A percentile compares a stretch with the other conserved stretches of the same genome.
Conservation (phyloP, 1,284 basidiomycete genomes). For the Rhodotorula sp. region DNA sequence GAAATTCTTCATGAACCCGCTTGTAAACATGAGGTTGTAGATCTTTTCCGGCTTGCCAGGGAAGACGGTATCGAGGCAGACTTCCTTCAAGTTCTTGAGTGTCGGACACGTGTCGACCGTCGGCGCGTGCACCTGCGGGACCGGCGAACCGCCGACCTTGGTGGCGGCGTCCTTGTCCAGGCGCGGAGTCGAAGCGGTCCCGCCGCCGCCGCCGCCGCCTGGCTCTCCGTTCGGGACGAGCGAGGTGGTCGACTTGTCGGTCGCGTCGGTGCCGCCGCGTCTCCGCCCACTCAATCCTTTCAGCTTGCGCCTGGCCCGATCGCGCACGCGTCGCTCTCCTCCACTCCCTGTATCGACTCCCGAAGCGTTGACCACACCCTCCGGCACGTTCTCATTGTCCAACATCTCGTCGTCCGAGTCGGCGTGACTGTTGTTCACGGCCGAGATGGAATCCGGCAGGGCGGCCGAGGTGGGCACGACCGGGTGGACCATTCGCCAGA, state of each 20-base stretch:
- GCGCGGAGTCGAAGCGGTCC: background rate
- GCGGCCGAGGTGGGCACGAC: conserved; percentile 57
- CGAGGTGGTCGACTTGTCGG: conserved; percentile 1
- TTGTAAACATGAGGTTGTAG: conserved; percentile 93
- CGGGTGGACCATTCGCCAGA: conserved; percentile 88
- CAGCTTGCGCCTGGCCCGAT: conserved; percentile 40
- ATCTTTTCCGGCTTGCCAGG: conserved; percentile 92
- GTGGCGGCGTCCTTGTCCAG: conserved; percentile 7
- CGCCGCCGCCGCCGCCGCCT: background rate
- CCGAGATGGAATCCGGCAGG: conserved; percentile 40
- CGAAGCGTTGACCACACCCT: background rate
- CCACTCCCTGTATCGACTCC: conserved; percentile 1
- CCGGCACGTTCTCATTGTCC: conserved; percentile 16
- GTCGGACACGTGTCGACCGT: conserved; percentile 32
- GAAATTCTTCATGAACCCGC: conserved; percentile 93
- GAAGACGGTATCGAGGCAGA: conserved; percentile 50
- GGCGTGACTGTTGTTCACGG: background rate
- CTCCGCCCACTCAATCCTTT: conserved; percentile 42
- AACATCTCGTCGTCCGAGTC: conserved; percentile 44
- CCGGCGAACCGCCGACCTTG: conserved; percentile 1
- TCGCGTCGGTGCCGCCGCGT: conserved; percentile 23
- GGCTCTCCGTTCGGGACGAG: background rate
- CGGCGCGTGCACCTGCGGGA: conserved; percentile 20
- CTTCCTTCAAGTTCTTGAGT: conserved; percentile 41
- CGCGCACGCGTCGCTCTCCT: conserved; percentile 15